Evolutionary conservation across 805 yeast species (phyloP), one percentile per base, ranked within the genome.

Genomic region (Metschnikowia hibisci): DNA sequence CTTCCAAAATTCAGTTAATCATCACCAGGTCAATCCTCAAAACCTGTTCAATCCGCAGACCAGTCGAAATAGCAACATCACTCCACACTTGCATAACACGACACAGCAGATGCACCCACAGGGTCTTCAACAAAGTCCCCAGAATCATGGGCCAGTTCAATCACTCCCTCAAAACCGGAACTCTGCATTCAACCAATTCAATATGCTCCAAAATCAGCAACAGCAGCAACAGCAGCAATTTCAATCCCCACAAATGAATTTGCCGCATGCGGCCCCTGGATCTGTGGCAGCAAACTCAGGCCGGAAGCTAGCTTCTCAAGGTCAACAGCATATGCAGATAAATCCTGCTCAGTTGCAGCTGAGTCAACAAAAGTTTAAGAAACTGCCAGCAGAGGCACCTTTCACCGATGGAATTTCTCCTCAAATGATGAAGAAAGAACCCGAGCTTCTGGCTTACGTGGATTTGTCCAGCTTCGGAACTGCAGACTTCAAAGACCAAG

Each of bases 341-440:
- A 37, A 37, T 30, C 40, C 40, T 14, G 26, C 33, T 29, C 40
- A 29, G 33, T 30, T 37, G 33, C 40, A 29, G 12, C 40, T 20
- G 18, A 25, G 12, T 13, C 40, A 37, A 18, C 20, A 26, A 20
- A 28, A 37, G 27, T 29, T 11, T 11, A 37, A 9, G n/a, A 46
- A 46, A 31, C 45, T 33, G 27, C 32, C 39, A 3, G 23, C 39
- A n/a, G 50, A 46, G 18, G 15, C 41, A 27, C 32, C 45, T 14
- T 47, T 42, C 31, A 30, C 42, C 4, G 45, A 46, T 16, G 44
- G 48, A 4, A 48, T 50, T 12, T 46, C 52, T 8, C 52, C 52
- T 12, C 54, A 48, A 26, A 48, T 50, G 52, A 40, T 50, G 48
- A 31, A 48, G 13, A 50, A 50, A 34, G 54, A 50, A 13, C 34